Conservation (phyloP, 345 rosid genomes). For the Microcos paniculata region DNA sequence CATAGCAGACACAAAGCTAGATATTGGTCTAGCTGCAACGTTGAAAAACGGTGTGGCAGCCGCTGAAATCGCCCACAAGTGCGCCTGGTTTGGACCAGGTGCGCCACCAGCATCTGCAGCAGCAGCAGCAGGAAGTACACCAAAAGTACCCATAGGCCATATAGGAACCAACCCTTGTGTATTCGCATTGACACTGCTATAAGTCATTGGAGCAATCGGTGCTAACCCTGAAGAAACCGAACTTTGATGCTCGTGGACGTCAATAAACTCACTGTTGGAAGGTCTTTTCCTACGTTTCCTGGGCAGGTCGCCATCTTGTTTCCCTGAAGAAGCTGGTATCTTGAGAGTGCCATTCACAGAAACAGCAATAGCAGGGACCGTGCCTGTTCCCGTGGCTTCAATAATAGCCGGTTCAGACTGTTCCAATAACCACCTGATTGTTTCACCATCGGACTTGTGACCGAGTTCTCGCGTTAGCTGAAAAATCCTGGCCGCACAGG, state of each 20-base stretch:
- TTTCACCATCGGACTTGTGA: conserved; percentile 79
- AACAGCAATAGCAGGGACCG: conserved; percentile 79
- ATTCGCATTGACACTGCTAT: conserved; percentile 18
- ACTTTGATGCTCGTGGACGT: conserved; percentile 36
- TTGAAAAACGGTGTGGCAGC: conserved; percentile 41
- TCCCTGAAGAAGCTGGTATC: conserved; percentile 50
- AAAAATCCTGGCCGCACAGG: conserved; percentile 80
- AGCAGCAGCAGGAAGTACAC: conserved; percentile 9
- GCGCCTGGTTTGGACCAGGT: conserved; percentile 41
- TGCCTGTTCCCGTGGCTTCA: conserved; percentile 73
- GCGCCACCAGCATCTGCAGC: neutral
- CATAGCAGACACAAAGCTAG: conserved; percentile 36
- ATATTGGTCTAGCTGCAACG: conserved; percentile 39
- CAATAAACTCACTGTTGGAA: conserved; percentile 44
- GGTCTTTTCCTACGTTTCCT: conserved; percentile 51
- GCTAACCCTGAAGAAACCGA: conserved; percentile 62
- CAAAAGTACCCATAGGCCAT: conserved; percentile 49
- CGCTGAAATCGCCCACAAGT: conserved; percentile 56
- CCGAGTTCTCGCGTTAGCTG: conserved; percentile 78
- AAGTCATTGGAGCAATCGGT: conserved; percentile 37
- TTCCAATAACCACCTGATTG: conserved; percentile 70
- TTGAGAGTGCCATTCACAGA: conserved; percentile 68
- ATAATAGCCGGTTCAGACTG: conserved; percentile 72
- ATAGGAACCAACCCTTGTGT: conserved; percentile 49
- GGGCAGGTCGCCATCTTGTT: conserved; percentile 26